phyloP scores from a whole-genome alignment of 73 alveolate species.

The Paramecium sonneborni region DNA sequence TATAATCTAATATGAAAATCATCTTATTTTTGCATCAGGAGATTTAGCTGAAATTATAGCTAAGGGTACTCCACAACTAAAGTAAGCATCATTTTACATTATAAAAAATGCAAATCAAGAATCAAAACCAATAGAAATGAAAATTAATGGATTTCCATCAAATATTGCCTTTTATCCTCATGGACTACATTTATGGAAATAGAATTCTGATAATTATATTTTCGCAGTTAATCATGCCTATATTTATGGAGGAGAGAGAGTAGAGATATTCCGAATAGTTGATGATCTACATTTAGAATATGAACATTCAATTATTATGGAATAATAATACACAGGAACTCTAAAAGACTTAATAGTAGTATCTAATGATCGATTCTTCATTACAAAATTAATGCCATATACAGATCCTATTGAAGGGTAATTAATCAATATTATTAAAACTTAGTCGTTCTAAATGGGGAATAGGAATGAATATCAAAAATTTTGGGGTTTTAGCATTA shows the following conservation, averaged over 20 bases:
- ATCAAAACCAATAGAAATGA: not conserved
- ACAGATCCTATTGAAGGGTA: conserved; percentile 50
- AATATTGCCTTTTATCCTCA: conserved; percentile 29
- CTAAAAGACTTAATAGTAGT: conserved; percentile 28
- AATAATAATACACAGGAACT: conserved; percentile 4
- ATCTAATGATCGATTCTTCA: not conserved
- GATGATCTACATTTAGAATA: not conserved
- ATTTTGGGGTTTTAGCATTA: not conserved
- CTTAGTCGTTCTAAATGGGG: conserved; percentile 6
- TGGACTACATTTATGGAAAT: not conserved
- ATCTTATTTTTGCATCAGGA: not conserved
- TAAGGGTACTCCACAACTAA: not conserved
- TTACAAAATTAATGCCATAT: not conserved
- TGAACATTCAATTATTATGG: conserved; percentile 21
- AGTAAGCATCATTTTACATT: not conserved
- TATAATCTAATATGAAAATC: not conserved
- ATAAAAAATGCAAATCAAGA: not conserved
- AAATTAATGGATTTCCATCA: conserved; percentile 9
- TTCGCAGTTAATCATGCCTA: conserved; percentile 30
- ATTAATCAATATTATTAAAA: not conserved
- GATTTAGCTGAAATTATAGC: not conserved
- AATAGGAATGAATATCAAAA: not conserved
- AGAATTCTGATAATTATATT: not conserved
- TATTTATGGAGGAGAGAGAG: conserved; percentile 36
- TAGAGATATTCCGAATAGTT: not conserved